These are phyloP conservation scores for Cicer pinnatifidum DNA, from an alignment of 306 rosid species.

Conservation along the genomic window DNA sequence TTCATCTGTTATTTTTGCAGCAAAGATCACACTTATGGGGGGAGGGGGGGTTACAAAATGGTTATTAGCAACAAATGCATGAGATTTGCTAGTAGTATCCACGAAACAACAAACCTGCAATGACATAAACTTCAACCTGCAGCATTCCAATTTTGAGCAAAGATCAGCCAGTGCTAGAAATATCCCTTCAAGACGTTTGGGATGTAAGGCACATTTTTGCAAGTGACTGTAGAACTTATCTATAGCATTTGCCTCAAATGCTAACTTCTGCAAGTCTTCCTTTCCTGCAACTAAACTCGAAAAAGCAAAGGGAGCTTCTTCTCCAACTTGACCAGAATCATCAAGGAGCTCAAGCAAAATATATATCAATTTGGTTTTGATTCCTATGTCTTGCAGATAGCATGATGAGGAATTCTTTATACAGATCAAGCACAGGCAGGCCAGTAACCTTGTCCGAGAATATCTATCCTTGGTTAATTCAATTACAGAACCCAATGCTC, in stretches of 20 bases:
- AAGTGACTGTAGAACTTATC: constrained; percentile 74
- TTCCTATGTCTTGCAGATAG: constrained; percentile 77
- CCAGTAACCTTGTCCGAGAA: constrained; percentile 82
- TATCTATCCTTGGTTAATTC: constrained; percentile 74
- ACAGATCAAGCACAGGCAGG: constrained; percentile 79
- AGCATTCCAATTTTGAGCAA: constrained; percentile 94
- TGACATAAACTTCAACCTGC: constrained; percentile 79
- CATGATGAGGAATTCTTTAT: constrained; percentile 76
- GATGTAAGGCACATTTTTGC: constrained; percentile 55
- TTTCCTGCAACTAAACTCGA: constrained; percentile 73
- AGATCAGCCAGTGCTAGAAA: constrained; percentile 78
- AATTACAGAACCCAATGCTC: constrained; percentile 66
- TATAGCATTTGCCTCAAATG: constrained; percentile 92
- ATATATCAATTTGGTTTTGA: constrained; percentile 74
- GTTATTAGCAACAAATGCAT: constrained; percentile 28
- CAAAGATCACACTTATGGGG: not conserved
- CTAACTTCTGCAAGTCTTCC: constrained; percentile 86
- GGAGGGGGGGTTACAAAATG: not conserved
- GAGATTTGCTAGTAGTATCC: constrained; percentile 17
- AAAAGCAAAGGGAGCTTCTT: constrained; percentile 81
- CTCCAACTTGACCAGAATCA: constrained; percentile 90
- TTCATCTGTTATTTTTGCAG: constrained; percentile 18
- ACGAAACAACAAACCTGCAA: constrained; percentile 75
- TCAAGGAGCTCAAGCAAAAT: constrained; percentile 92
- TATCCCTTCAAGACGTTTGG: constrained; percentile 83